Conservation (phyloP, 352 stramenopile genomes). For the Pythium rhizo-oryzae region DNA sequence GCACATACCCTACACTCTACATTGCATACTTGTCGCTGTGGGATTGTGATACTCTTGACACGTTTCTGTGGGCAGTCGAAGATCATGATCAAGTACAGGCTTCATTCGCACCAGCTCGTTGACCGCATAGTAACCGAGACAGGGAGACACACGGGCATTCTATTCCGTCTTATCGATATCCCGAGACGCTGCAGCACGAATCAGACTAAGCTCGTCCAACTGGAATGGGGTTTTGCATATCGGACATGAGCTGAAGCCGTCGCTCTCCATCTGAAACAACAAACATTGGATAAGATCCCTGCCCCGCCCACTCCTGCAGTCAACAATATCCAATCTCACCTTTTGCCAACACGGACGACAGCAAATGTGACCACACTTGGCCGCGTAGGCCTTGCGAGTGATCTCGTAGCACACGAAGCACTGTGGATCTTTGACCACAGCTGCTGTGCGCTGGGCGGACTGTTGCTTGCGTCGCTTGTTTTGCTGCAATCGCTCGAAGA, state of each 20-base stretch:
- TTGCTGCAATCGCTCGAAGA: constrained; percentile 72
- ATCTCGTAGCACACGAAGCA: constrained; percentile 88
- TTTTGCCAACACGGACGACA: constrained; percentile 86
- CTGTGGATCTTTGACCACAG: constrained; percentile 75
- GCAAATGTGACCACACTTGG: constrained; percentile 84
- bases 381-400: constrained; percentile 71
- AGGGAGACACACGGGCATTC: background rate
- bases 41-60: background rate
- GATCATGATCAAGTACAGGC: background rate
- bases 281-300: background rate
- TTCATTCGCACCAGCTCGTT: background rate
- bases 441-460: constrained; percentile 30
- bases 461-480: constrained; percentile 50
- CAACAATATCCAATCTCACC: constrained; percentile 41
- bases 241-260: constrained; percentile 74
- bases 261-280: constrained; percentile 40
- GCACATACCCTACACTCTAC: background rate
- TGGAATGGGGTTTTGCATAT: constrained; percentile 79
- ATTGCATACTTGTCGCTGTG: background rate
- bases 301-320: background rate
- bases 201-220: constrained; percentile 68
- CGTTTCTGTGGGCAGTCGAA: background rate
- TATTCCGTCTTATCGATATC: constrained; percentile 11
- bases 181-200: constrained; percentile 44
- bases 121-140: background rate